Evolutionary conservation across 176 grass and related monocot genomes (phyloP).

Genomic region (Aegilops bicornis): DNA sequence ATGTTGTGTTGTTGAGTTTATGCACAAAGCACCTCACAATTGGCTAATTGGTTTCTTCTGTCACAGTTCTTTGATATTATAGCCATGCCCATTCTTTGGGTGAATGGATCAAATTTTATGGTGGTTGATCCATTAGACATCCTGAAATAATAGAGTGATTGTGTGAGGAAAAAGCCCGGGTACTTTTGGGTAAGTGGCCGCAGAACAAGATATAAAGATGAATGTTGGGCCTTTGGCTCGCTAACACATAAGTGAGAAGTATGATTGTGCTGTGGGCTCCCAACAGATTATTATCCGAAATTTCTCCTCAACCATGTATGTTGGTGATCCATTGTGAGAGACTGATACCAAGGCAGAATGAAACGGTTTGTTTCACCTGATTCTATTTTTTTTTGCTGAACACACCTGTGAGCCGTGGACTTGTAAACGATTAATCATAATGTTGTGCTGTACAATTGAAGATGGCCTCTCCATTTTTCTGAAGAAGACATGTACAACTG

Average conservation of each 20-base stretch:
- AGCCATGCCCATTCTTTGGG: constrained; percentile 31
- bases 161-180: background rate
- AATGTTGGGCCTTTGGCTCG: background rate
- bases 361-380: background rate
- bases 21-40: background rate
- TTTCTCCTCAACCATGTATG: background rate
- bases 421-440: background rate
- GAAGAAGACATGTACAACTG: background rate
- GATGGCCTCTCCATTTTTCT: background rate
- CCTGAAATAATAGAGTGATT: constrained; percentile 21
- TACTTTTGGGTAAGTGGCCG: constrained; percentile 3
- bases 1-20: background rate
- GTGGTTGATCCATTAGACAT: constrained; percentile 32
- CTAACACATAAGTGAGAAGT: background rate
- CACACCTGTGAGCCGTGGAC: background rate
- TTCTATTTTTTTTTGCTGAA: background rate
- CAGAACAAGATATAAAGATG: constrained; percentile 12
- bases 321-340: background rate
- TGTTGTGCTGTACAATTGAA: background rate
- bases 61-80: background rate
- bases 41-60: constrained; percentile 21
- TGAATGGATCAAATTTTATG: constrained; percentile 34
- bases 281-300: background rate
- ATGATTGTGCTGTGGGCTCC: background rate
- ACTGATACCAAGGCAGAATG: background rate